Conservation (phyloP, 2,329 filamentous ascomycete species). For the Cladosporium sp. region DNA sequence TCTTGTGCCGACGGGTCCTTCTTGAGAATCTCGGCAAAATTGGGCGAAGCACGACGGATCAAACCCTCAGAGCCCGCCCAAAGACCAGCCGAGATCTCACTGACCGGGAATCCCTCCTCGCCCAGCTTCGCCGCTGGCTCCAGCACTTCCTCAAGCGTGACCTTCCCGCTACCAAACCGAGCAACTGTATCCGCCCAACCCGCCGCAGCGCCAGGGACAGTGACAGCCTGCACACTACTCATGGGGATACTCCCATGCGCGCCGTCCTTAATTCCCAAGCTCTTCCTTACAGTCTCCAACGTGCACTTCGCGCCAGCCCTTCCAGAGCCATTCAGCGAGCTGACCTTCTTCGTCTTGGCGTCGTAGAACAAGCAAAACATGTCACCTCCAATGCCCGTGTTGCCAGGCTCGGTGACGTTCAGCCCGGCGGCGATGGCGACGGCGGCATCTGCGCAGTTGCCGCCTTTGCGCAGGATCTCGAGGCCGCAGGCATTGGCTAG, state of each 20-base stretch:
- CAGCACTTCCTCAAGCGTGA: slow-evolving; percentile 75
- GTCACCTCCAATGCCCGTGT: slow-evolving; percentile 93
- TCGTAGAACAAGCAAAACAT: slow-evolving; percentile 96
- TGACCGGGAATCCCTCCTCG: slow-evolving; percentile 87
- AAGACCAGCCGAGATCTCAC: slow-evolving; percentile 78
- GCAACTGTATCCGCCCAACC: slow-evolving; percentile 91
- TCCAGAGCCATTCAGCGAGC: slow-evolving; percentile 91
- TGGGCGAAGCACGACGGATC: slow-evolving; percentile 75
- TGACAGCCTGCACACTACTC: slow-evolving; percentile 75
- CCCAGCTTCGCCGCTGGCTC: slow-evolving; percentile 80
- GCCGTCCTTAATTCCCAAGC: slow-evolving; percentile 64
- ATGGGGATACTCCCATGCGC: slow-evolving; percentile 66
- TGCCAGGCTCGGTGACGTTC: slow-evolving; percentile 90
- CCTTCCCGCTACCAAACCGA: slow-evolving; percentile 83
- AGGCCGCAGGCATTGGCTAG: slow-evolving; percentile 86
- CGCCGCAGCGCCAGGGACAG: slow-evolving; percentile 84
- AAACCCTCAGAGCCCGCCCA: slow-evolving; percentile 67
- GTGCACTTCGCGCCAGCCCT: slow-evolving; percentile 69
- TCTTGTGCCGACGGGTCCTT: slow-evolving; percentile 65
- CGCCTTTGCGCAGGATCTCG: slow-evolving; percentile 78
- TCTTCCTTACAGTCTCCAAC: slow-evolving; percentile 67
- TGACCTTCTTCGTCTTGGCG: slow-evolving; percentile 76
- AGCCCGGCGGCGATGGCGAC: slow-evolving; percentile 90
- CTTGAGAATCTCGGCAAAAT: slow-evolving; percentile 85
- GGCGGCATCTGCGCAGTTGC: slow-evolving; percentile 95